Percentiles rank a stretch among this genome's conserved stretches.
These are phyloP conservation scores for Ascochyta lentis DNA, from an alignment of 2,329 filamentous ascomycete species.

Conservation along the genomic window DNA sequence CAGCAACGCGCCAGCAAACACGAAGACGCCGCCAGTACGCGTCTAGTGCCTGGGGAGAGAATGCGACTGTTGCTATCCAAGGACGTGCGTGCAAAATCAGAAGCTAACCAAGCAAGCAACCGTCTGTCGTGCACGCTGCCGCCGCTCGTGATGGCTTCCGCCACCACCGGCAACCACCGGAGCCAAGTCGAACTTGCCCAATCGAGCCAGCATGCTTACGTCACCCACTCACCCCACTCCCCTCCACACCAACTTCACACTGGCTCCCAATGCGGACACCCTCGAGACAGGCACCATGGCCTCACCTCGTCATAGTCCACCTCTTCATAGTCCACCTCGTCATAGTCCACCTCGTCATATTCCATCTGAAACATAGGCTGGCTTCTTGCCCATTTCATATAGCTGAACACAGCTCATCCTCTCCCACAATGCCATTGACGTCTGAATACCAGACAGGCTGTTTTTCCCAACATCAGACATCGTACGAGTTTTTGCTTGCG, in stretches of 20 bases:
- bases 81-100: conserved; percentile 8
- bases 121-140: conserved; percentile 10
- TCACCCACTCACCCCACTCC: background rate
- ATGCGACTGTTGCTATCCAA: conserved; percentile 11
- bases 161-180: background rate
- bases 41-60: background rate
- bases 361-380: background rate
- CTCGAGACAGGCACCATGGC: background rate
- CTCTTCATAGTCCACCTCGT: background rate
- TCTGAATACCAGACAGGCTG: background rate
- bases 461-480: background rate
- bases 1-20: conserved; percentile 7
- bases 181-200: background rate
- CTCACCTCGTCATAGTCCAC: background rate
- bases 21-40: background rate
- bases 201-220: background rate
- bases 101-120: conserved; percentile 17
- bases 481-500: background rate
- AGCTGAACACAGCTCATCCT: conserved; percentile 2
- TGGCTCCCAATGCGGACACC: background rate
- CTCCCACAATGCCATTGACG: background rate
- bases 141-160: conserved; percentile 8
- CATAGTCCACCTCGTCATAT: background rate
- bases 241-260: background rate
- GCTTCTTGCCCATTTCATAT: background rate